phyloP scores from a whole-genome alignment of 2,329 filamentous ascomycete species.

The Leptographium procerum region DNA sequence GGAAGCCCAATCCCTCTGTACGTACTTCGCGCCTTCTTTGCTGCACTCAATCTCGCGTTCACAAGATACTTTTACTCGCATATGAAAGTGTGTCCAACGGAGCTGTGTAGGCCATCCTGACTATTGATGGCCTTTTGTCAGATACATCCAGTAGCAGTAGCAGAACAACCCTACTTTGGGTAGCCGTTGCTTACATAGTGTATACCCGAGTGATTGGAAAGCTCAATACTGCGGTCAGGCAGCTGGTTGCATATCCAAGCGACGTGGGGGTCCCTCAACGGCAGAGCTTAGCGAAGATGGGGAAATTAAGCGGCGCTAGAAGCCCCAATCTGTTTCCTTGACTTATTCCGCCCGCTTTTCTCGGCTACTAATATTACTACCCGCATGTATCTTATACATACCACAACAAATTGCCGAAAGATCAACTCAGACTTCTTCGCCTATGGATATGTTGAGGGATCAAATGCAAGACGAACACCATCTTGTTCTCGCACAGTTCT shows the following conservation, averaged over 20 bases:
- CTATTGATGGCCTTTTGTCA: not conserved
- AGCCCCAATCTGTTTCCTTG: not conserved
- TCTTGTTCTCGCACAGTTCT: too few species aligned
- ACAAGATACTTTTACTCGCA: too few species aligned
- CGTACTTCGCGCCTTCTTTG: too few species aligned
- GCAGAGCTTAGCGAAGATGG: not conserved
- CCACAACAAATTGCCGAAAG: too few species aligned
- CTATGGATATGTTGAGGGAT: too few species aligned
- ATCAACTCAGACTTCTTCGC: too few species aligned
- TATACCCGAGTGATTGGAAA: constrained; percentile 6
- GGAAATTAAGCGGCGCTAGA: not conserved
- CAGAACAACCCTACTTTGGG: not conserved
- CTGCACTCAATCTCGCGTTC: too few species aligned
- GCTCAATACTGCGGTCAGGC: not conserved
- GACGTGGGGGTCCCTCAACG: not conserved
- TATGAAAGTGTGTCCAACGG: not conserved
- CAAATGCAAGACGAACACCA: too few species aligned
- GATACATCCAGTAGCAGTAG: too few species aligned
- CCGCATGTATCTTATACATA: too few species aligned
- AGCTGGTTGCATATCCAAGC: not conserved
- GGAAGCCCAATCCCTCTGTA: too few species aligned
- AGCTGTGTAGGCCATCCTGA: not conserved
- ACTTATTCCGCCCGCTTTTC: not conserved
- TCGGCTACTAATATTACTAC: too few species aligned
- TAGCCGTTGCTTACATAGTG: not conserved